phyloP scores from a whole-genome alignment of 1,284 basidiomycete species.

The Ceratobasidium sp. region DNA sequence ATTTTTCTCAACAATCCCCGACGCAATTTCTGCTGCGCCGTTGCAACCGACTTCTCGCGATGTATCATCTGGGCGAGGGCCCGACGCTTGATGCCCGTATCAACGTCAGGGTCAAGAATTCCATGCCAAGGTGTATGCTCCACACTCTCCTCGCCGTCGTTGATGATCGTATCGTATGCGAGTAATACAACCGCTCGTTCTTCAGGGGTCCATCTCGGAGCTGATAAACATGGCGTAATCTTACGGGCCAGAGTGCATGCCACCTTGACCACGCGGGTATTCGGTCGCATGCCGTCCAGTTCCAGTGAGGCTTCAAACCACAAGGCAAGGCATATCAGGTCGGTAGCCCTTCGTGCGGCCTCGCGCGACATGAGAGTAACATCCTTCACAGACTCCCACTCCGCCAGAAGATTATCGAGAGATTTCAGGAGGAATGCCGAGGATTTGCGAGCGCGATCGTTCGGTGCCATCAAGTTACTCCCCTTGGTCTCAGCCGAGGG shows the following conservation, averaged over 20 bases:
- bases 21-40: slow-evolving; percentile 54
- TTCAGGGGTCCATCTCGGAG: slow-evolving; percentile 61
- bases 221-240: slow-evolving; percentile 57
- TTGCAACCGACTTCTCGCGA: slow-evolving; percentile 45
- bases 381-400: slow-evolving; percentile 57
- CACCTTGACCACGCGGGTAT: slow-evolving; percentile 65
- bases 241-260: slow-evolving; percentile 64
- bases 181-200: slow-evolving; percentile 69
- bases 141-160: slow-evolving; percentile 48
- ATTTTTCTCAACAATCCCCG: slow-evolving; percentile 53
- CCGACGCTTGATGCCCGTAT: slow-evolving; percentile 70
- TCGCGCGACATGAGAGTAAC: slow-evolving; percentile 52
- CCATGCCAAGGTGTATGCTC: slow-evolving; percentile 59
- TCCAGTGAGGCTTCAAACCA: slow-evolving; percentile 71
- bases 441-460: slow-evolving; percentile 57
- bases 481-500: neutral
- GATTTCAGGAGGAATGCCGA: slow-evolving; percentile 68
- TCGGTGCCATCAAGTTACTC: slow-evolving; percentile 2
- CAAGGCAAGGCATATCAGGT: slow-evolving; percentile 69
- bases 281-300: slow-evolving; percentile 66
- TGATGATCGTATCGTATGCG: slow-evolving; percentile 68
- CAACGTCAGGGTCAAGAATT: slow-evolving; percentile 65
- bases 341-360: slow-evolving; percentile 67
- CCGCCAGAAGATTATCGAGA: slow-evolving; percentile 60
- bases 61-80: slow-evolving; percentile 52